These are phyloP conservation scores for Austroboletus niveus DNA, from an alignment of 1,284 basidiomycete species.

Conservation along the genomic window DNA sequence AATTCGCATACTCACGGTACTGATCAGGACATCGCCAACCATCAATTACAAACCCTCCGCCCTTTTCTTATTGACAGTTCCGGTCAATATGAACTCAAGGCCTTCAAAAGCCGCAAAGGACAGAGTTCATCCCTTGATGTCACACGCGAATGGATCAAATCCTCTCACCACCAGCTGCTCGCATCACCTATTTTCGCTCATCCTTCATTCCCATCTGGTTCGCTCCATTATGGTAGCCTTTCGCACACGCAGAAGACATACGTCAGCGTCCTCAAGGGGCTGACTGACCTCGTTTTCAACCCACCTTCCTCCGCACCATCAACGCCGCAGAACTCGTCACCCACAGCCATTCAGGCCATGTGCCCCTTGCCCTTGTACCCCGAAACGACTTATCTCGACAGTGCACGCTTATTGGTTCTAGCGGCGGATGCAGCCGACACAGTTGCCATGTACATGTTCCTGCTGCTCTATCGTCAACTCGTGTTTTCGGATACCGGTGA, in stretches of 20 bases:
- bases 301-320: conserved; percentile 44
- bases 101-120: conserved; percentile 64
- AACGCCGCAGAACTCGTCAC: conserved; percentile 21
- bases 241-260: conserved; percentile 55
- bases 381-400: conserved; percentile 85
- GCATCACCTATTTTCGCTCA: conserved; percentile 40
- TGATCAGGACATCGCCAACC: conserved; percentile 87
- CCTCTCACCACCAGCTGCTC: conserved; percentile 40
- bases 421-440: conserved; percentile 75
- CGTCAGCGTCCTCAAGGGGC: conserved; percentile 59
- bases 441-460: conserved; percentile 75
- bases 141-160: conserved; percentile 65
- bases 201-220: conserved; percentile 39
- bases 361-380: conserved; percentile 53
- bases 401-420: conserved; percentile 66
- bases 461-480: conserved; percentile 79
- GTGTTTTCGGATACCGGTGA: conserved; percentile 44
- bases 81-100: conserved; percentile 77
- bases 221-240: conserved; percentile 41
- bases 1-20: conserved; percentile 15
- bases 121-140: conserved; percentile 48
- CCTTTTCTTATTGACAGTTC: conserved; percentile 83
- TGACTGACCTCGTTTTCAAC: conserved; percentile 70
- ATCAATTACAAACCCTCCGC: conserved; percentile 86
- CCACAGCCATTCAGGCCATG: conserved; percentile 36